Percentiles rank a stretch among this genome's conserved stretches.
phyloP scores from a whole-genome alignment of 352 stramenopile species.

The Phytopythium sindhum region DNA sequence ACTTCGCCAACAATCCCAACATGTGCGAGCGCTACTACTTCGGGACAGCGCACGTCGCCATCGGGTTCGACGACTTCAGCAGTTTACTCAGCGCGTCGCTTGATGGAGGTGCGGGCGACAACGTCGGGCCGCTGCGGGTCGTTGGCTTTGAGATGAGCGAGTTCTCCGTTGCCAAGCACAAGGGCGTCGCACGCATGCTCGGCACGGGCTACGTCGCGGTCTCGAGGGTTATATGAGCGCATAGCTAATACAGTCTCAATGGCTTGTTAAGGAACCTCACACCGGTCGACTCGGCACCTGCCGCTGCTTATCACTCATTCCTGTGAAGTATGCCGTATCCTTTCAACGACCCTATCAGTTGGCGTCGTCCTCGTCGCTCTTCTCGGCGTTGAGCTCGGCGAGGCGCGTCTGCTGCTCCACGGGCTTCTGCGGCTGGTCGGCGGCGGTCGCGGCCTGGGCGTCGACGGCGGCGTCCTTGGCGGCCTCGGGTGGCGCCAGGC shows the following conservation, averaged over 20 bases:
- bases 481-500: conserved; percentile 1
- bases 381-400: conserved; percentile 41
- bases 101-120: background rate
- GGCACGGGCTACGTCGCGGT: conserved; percentile 7
- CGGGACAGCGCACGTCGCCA: conserved; percentile 23
- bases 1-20: conserved; percentile 23
- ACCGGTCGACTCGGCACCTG: too few species aligned
- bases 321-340: background rate
- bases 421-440: conserved; percentile 20
- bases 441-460: conserved; percentile 12
- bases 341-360: background rate
- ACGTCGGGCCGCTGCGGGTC: conserved; percentile 10
- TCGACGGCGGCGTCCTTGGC: conserved; percentile 2
- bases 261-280: too few species aligned
- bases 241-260: too few species aligned
- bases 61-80: conserved; percentile 29
- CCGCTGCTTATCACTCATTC: background rate
- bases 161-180: conserved; percentile 23
- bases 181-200: conserved; percentile 23
- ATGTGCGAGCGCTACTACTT: conserved; percentile 20
- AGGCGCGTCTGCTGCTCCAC: conserved; percentile 31
- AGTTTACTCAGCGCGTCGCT: conserved; percentile 14
- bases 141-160: conserved; percentile 28
- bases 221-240: conserved; percentile 18
- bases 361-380: conserved; percentile 14